Evolutionary conservation across 2,329 filamentous ascomycete genomes (phyloP), one percentile per base, ranked within the genome.

Genomic region (Alternaria brassicicola): DNA sequence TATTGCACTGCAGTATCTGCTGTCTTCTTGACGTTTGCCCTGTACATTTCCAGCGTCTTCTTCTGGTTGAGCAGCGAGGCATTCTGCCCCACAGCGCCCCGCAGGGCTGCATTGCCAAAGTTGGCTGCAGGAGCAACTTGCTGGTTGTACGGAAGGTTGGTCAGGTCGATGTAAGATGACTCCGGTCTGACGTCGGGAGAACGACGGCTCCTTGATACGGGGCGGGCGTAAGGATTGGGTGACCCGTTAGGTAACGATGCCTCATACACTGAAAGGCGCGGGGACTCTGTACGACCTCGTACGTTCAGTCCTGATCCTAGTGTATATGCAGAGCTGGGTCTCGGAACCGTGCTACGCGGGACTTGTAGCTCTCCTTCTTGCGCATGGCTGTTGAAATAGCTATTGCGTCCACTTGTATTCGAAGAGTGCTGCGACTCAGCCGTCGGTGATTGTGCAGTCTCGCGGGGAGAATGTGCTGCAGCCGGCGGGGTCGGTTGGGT

Each of bases 1-100:
- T 98, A 98, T 77, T 97, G 93, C 31, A 96, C 91, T 4, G 90
- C 89, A 15, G 89, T 84, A 76, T 97, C 93, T 62, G 90, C 95
- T 3, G 95, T 96, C 82, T 99, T 99, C 81, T 97, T 98, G 57
- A 97, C 92, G 72, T 98, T 99, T 54, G 90, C 89, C 42, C 94
- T 87, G 77, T 99, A 99, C 94, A 98, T 97, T 54, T 98, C 93
- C 47, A 99, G 85, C 2, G 95, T 99, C 79, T 98, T 93, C 73
- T 94, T 91, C 31, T 92, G 89, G 71, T 92, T 93, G 28, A 99
- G 85, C 12, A 99, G 84, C 19, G 93, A 97, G 3, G 94, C 94
- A 80, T 96, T 96, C 73, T 87, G 90, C 42, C 95, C 95, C 23
- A 99, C 88, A 15, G 86, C 88, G 55, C 85, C 88, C 59, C 92